Percentiles rank a stretch among this genome's conserved stretches.
phyloP scores from a whole-genome alignment of 2,329 filamentous ascomycete genomes.

The Penicillium expansum region DNA sequence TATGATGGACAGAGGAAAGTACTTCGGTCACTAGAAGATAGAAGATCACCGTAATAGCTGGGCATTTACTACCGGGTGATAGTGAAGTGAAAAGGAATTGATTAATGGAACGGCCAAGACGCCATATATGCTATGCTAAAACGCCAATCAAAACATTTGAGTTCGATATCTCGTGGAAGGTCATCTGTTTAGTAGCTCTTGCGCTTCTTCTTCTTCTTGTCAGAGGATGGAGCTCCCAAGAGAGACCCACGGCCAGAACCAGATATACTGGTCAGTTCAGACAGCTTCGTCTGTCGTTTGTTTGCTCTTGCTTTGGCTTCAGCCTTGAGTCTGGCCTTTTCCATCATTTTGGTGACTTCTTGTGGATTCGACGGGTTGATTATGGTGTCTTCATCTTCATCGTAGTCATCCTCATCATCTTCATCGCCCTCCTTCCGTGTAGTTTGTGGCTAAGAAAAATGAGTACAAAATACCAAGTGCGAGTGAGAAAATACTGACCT shows the following conservation, averaged over 20 bases:
- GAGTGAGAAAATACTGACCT: slow-evolving; percentile 20
- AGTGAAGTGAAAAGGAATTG: neutral
- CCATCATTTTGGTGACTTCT: slow-evolving; percentile 9
- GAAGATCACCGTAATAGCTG: neutral
- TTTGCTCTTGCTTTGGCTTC: slow-evolving; percentile 19
- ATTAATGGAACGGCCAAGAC: slow-evolving; percentile 3
- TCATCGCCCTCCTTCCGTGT: slow-evolving; percentile 12
- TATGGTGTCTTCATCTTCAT: neutral
- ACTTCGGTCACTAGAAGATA: neutral
- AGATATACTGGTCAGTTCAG: slow-evolving; percentile 33
- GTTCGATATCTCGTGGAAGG: neutral
- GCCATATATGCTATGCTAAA: slow-evolving; percentile 11
- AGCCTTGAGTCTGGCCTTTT: slow-evolving; percentile 12
- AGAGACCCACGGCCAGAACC: slow-evolving; percentile 16
- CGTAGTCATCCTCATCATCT: slow-evolving; percentile 14
- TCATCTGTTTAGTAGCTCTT: slow-evolving; percentile 13
- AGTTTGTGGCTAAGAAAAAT: neutral
- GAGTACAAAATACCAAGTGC: neutral
- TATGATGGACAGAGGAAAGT: too few relatives aligned
- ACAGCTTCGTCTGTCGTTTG: slow-evolving; percentile 13
- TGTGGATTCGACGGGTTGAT: slow-evolving; percentile 1
- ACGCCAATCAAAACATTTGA: slow-evolving; percentile 12
- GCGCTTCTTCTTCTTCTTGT: slow-evolving; percentile 21
- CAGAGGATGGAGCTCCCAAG: slow-evolving; percentile 2
- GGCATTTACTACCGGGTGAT: neutral